These are phyloP conservation scores for Gracilaria domingensis DNA, from an alignment of 23 red algal genomes.

Conservation along the genomic window DNA sequence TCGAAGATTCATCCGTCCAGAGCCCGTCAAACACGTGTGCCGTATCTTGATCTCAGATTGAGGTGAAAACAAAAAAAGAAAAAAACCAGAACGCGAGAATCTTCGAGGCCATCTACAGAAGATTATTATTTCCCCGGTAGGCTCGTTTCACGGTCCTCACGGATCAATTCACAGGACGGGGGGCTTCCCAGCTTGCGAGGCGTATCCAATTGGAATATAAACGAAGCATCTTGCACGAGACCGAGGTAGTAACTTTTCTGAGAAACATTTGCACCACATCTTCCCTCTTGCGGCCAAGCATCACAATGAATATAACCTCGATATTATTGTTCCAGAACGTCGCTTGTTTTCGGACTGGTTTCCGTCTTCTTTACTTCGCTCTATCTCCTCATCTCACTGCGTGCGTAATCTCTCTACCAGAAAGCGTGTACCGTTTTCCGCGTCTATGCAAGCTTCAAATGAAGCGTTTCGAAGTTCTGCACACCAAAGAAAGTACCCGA, in stretches of 20 bases:
- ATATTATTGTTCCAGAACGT: constrained; percentile 18
- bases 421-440: neutral
- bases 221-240: neutral
- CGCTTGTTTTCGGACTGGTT: constrained; percentile 5
- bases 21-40: neutral
- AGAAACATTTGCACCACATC: too few relatives aligned
- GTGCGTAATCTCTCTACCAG: neutral
- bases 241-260: neutral
- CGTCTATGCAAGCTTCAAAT: neutral
- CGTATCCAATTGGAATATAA: too few relatives aligned
- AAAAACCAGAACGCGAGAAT: too few relatives aligned
- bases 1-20: too few relatives aligned
- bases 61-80: neutral
- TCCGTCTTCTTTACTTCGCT: neutral
- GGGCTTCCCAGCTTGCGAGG: too few relatives aligned
- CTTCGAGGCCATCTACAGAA: too few relatives aligned
- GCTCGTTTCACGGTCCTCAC: too few relatives aligned
- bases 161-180: too few relatives aligned
- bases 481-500: neutral
- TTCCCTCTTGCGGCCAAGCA: neutral
- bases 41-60: neutral
- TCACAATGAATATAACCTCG: neutral
- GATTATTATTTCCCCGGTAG: too few relatives aligned
- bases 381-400: neutral
- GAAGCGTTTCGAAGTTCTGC: neutral